Percentiles rank a stretch among this genome's conserved stretches.
These are phyloP conservation scores for Herpotrichia juniperi DNA, from an alignment of 2,329 filamentous ascomycete genomes.

Conservation along the genomic window DNA sequence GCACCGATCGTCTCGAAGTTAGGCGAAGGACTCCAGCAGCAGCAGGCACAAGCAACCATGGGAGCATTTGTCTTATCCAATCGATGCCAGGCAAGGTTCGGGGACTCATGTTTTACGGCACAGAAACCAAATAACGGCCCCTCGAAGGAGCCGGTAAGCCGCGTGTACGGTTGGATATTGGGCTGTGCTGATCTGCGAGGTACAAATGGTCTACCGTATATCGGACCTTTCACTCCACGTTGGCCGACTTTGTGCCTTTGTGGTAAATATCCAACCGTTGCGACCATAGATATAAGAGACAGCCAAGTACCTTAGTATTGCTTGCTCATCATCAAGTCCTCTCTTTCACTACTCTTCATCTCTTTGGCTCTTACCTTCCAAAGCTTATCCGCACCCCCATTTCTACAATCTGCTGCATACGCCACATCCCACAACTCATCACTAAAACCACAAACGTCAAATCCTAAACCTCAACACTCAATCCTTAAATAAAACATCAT, in stretches of 20 bases:
- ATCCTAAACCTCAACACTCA: background rate
- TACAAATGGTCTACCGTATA: background rate
- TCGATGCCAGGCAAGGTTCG: background rate
- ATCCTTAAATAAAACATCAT: constrained; percentile 9
- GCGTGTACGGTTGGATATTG: background rate
- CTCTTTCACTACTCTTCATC: background rate
- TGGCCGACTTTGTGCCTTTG: background rate
- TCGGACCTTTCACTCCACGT: background rate
- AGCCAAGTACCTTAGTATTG: constrained; percentile 4
- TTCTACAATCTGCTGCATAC: background rate
- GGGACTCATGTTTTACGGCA: background rate
- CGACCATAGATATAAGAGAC: constrained; percentile 1
- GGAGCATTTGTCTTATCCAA: background rate
- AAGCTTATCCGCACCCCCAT: background rate
- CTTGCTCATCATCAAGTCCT: background rate
- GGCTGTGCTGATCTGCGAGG: background rate
- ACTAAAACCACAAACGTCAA: too few species aligned
- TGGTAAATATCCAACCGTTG: background rate
- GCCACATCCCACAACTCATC: background rate
- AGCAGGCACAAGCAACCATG: background rate
- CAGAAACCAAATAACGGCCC: background rate
- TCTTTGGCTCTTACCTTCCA: background rate
- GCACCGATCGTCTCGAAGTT: background rate
- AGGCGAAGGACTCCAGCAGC: background rate
- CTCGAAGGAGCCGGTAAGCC: background rate